Base-by-base conservation (phyloP, 495 filamentous ascomycete species). In the Penicillium paxilli region DNA sequence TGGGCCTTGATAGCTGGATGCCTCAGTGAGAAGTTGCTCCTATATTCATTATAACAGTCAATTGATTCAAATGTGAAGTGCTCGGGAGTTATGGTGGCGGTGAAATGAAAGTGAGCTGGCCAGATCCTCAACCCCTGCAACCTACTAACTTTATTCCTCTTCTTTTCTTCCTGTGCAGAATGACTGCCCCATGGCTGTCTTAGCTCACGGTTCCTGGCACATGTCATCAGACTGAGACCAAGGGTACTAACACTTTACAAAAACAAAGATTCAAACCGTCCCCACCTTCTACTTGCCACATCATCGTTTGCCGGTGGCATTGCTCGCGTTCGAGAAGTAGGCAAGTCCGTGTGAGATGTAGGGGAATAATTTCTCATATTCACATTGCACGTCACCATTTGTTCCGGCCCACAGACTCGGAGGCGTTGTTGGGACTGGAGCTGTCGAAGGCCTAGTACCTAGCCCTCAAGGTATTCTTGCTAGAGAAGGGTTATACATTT, bases 121-220 rank as follows among this genome's bases (percentile, higher is more conserved):
- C 8, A 50, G 19, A 22, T 22, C 11, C 21, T 14, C 2, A 42
- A 22, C 10, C 2, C 21, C 1, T 42, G n/a, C 8, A 21, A 42
- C 20, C 9, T 42, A n/a, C n/a, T n/a, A n/a, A n/a, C n/a, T n/a
- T n/a, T n/a, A n/a, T n/a, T n/a, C n/a, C 19, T 23, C 17, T 42
- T 8, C 21, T 19, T 26, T 26, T 20, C 14, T 24, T 40, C 22
- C 9, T 17, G 16, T 41, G 5, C 14, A 45, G 40, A n/a, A 57
- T 57, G 47, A 33, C 1, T 26, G 44, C 4, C 76, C 74, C 6
- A 68, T 58, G 1, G 66, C 75, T 46, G 60, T 77, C 41, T 60
- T 77, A 21, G 56, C 76, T 46, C 73, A 75, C 32, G 73, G 76
- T 14, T 68, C 73, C 16, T 79, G 73, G 70, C 74, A 79, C 50